Evolutionary conservation across 768 basidiomycete genomes (phyloP).

Genomic region (Lentinula guzmanii): DNA sequence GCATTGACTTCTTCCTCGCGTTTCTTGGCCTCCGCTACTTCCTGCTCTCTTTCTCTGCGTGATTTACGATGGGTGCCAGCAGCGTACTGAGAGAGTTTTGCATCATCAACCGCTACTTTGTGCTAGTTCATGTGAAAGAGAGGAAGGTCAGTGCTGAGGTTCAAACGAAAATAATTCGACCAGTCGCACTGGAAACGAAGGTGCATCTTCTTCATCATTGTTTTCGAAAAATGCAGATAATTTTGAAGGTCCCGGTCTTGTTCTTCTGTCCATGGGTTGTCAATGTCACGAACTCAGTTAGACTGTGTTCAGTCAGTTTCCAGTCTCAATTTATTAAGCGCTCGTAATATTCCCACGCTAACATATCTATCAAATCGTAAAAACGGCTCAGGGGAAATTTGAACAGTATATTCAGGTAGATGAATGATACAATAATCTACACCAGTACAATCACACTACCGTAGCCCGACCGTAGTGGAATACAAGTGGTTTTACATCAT

Average conservation of each 20-base stretch:
- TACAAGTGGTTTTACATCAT: constrained; percentile 39
- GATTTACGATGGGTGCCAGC: constrained; percentile 88
- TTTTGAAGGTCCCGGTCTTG: constrained; percentile 36
- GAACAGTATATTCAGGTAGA: neutral
- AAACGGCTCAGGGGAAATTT: no score
- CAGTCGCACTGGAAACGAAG: constrained; percentile 89
- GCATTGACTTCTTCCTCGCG: constrained; percentile 78
- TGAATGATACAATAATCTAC: neutral
- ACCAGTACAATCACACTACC: neutral
- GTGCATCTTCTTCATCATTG: constrained; percentile 72
- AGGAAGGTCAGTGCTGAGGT: constrained; percentile 56
- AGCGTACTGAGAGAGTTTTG: constrained; percentile 80
- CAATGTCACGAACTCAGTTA: neutral
- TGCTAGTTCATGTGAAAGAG: constrained; percentile 52
- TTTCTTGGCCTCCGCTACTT: constrained; percentile 86
- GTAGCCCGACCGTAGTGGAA: no score
- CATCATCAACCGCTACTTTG: constrained; percentile 72
- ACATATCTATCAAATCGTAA: neutral
- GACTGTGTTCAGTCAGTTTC: no score
- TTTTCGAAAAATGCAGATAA: constrained; percentile 81
- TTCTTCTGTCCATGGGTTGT: constrained; percentile 57
- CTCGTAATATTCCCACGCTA: neutral
- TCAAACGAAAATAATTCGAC: constrained; percentile 57
- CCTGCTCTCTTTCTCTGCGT: constrained; percentile 86
- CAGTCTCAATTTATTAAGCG: neutral